Evolutionary conservation across 768 basidiomycete genomes (phyloP).

Genomic region (Russula sp.): DNA sequence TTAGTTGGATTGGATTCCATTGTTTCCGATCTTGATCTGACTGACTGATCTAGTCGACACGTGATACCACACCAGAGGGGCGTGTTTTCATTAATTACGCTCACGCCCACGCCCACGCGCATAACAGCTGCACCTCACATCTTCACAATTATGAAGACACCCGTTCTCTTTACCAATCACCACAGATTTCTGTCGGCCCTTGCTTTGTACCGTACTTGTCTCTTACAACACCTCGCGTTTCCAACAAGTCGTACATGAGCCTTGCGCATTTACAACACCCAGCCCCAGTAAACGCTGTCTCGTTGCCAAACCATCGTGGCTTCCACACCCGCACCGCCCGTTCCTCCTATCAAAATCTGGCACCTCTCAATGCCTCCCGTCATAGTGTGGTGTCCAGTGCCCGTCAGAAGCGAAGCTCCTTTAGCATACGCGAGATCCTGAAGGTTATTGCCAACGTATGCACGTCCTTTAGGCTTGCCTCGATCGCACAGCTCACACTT

Average conservation of each 20-base stretch:
- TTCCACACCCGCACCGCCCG: conserved; percentile 17
- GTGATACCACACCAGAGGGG: background rate
- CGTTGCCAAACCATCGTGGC: conserved; percentile 18
- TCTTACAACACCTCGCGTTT: conserved; percentile 6
- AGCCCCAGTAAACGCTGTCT: conserved; percentile 11
- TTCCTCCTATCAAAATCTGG: conserved; percentile 16
- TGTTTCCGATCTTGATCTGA: too few relatives aligned
- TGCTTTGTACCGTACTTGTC: too few relatives aligned
- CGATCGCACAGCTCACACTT: conserved; percentile 15
- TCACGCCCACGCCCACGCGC: background rate
- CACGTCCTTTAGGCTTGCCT: conserved; percentile 13
- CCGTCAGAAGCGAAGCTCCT: conserved; percentile 63
- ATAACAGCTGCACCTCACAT: background rate
- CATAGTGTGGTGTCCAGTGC: conserved; percentile 35
- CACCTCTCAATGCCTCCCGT: conserved; percentile 8
- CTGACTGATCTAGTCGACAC: background rate
- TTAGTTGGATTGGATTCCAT: too few relatives aligned
- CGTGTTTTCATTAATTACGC: background rate
- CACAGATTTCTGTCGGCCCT: too few relatives aligned
- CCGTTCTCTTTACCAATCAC: too few relatives aligned
- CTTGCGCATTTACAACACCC: conserved; percentile 7
- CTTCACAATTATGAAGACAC: background rate
- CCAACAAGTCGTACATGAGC: conserved; percentile 11
- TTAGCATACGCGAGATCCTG: conserved; percentile 75
- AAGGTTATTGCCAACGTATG: conserved; percentile 69